Conservation (phyloP, 805 yeast species). For the Pichia gijzeniarum region DNA sequence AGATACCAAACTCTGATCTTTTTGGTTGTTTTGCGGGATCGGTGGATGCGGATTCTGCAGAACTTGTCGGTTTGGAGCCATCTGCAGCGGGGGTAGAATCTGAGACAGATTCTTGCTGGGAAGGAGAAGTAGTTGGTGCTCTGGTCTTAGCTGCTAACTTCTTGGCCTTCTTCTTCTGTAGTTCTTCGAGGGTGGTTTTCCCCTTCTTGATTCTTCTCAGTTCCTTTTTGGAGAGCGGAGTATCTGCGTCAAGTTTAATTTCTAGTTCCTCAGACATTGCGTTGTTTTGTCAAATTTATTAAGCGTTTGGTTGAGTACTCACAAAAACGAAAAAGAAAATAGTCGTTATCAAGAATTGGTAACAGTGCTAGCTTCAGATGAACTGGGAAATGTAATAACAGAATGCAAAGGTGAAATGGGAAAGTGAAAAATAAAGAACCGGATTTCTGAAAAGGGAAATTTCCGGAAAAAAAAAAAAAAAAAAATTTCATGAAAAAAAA, state of each 20-base stretch:
- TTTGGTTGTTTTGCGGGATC: conserved; percentile 10
- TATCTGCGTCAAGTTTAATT: conserved; percentile 60
- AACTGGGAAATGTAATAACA: too few relatives aligned
- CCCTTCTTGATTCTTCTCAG: conserved; percentile 79
- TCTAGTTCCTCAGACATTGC: conserved; percentile 41
- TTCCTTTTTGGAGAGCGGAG: conserved; percentile 89
- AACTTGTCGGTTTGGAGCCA: conserved; percentile 26
- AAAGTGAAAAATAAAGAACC: too few relatives aligned
- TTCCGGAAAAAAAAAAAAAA: too few relatives aligned
- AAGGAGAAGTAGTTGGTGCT: conserved; percentile 17
- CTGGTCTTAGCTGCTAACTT: conserved; percentile 19
- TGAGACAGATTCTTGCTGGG: conserved; percentile 21
- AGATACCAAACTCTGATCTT: conserved; percentile 65
- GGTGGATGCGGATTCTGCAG: conserved; percentile 7
- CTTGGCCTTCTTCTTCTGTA: conserved; percentile 34
- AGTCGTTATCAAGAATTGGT: too few relatives aligned
- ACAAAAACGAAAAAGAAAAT: too few relatives aligned
- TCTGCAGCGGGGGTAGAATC: conserved; percentile 18
- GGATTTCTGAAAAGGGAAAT: too few relatives aligned
- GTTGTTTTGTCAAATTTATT: too few relatives aligned
- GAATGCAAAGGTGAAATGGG: too few relatives aligned
- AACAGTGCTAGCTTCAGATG: too few relatives aligned
- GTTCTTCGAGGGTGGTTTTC: conserved; percentile 52
- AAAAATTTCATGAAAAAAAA: too few relatives aligned
- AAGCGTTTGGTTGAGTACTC: too few relatives aligned